These are phyloP conservation scores for Termitomyces sp. DNA, from an alignment of 768 basidiomycete genomes.

Conservation along the genomic window DNA sequence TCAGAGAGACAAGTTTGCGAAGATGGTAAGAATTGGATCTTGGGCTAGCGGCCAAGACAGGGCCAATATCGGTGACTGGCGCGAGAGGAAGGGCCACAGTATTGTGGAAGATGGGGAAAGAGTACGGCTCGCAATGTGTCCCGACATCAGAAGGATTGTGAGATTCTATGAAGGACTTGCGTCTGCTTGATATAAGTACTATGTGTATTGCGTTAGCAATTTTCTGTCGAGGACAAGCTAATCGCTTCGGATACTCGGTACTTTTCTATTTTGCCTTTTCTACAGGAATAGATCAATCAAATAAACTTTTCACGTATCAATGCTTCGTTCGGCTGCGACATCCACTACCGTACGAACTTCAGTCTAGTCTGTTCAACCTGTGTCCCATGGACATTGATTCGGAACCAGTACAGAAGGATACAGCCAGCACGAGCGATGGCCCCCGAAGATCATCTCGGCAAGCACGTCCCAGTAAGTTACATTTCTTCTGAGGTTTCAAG, in stretches of 20 bases:
- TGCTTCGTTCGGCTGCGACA: neutral
- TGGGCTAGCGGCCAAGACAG: slow-evolving; percentile 25
- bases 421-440: neutral
- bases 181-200: neutral
- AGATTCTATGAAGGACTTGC: slow-evolving; percentile 53
- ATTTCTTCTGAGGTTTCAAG: too few species aligned
- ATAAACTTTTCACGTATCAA: neutral
- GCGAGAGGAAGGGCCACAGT: slow-evolving; percentile 47
- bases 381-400: neutral
- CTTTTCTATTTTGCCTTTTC: neutral
- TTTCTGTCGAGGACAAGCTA: neutral
- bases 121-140: slow-evolving; percentile 66
- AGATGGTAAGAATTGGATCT: slow-evolving; percentile 47
- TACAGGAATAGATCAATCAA: neutral
- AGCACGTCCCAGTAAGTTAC: neutral
- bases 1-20: slow-evolving; percentile 59
- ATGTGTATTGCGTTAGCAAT: neutral
- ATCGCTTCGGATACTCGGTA: neutral
- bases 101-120: slow-evolving; percentile 62
- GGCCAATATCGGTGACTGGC: slow-evolving; percentile 47
- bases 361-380: neutral
- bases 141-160: slow-evolving; percentile 55
- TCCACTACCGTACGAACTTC: neutral
- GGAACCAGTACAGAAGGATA: neutral
- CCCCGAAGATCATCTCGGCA: neutral